Evolutionary conservation across 1,284 basidiomycete species (phyloP).

Genomic region (Amylostereum chailletii): DNA sequence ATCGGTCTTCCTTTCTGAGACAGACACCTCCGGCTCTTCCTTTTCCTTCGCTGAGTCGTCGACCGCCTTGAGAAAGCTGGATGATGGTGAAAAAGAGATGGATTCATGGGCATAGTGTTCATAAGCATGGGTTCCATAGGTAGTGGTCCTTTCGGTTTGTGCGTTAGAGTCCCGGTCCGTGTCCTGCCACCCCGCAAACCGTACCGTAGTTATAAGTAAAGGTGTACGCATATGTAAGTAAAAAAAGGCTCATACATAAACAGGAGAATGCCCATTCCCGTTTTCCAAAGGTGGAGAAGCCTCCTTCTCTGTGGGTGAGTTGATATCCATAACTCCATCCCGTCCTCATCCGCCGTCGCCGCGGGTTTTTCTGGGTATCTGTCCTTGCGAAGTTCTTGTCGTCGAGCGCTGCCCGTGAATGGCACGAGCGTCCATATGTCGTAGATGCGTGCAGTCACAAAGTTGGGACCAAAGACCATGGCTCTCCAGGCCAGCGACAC

Average conservation of each 20-base stretch:
- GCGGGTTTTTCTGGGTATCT: constrained; percentile 3
- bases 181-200: no score
- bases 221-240: constrained; percentile 23
- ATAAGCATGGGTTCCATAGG: constrained; percentile 8
- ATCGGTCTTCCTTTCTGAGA: no score
- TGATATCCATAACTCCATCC: constrained; percentile 1
- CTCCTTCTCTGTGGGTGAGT: neutral
- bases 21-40: neutral
- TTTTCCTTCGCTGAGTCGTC: neutral
- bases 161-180: constrained; percentile 9
- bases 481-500: constrained; percentile 14
- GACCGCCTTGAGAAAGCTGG: constrained; percentile 1
- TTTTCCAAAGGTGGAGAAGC: constrained; percentile 11
- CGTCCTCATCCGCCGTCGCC: constrained; percentile 2
- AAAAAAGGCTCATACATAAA: constrained; percentile 39
- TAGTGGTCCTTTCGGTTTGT: constrained; percentile 12
- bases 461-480: constrained; percentile 13
- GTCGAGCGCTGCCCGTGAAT: neutral
- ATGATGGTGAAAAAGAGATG: constrained; percentile 1
- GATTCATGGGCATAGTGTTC: neutral
- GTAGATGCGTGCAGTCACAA: constrained; percentile 14
- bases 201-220: no score
- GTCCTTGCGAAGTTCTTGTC: neutral
- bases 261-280: constrained; percentile 27
- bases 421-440: constrained; percentile 14